Evolutionary conservation across 208 protist species (phyloP), one percentile per base, ranked within the genome.

Genomic region (Leptomonas seymouri): DNA sequence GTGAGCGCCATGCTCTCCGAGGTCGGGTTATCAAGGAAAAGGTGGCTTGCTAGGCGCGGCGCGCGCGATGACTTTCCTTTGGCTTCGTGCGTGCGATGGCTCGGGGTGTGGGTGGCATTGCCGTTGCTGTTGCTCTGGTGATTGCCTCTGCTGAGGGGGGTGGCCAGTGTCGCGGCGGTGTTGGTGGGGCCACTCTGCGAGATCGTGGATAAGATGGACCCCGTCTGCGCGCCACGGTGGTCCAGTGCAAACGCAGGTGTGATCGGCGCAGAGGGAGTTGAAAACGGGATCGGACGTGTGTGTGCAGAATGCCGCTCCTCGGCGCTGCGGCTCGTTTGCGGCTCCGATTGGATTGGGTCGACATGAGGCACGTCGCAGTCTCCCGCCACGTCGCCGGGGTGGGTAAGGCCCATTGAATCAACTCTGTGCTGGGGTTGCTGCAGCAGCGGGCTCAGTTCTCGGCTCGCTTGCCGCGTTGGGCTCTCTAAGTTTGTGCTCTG

Each of bases 11-110:
- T 0, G 20, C 30, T 65, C 16, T 76, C 71, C 25, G 28, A 27
- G 15, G 62, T 15, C 2, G 44, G 46, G 18, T 42, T 41, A 20
- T 76, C 71, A 15, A 70, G 56, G 30, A 76, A 65, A 15, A 76
- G 71, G 51, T 76, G 62, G 28, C 71, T 76, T 16, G 71, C 46
- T 25, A 76, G 62, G 7, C 62, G 71, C 45, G 71, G 71, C 54
- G 71, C 54, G 18, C 56, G 71, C 9, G 36, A 44, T 7, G 53
- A 36, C 36, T 34, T 30, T 0, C 36, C 61, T 20, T n/a, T 15
- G 16, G 12, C 44, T 4, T 68, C 54, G n/a, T 34, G 39, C 25
- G 61, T 50, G 36, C 36, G 45, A 25, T 9, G 9, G 9, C 7
- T 39, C 34, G 34, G 34, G 34, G 34, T 39, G 34, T 9, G 34